These are phyloP conservation scores for Fusarium anguioides DNA, from an alignment of 2,329 filamentous ascomycete genomes.

Conservation along the genomic window DNA sequence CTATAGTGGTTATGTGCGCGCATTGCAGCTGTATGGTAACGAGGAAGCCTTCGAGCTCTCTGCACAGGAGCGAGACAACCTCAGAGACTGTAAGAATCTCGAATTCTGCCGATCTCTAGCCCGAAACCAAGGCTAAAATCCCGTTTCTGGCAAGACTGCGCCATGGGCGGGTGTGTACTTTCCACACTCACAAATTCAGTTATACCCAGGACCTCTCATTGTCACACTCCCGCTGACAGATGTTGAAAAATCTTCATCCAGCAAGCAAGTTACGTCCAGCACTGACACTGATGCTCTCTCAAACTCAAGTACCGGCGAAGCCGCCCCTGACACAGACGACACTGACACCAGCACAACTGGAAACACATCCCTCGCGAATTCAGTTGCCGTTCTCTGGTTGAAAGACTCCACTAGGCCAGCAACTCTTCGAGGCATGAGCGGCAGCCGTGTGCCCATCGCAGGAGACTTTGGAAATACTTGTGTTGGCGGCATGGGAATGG, in stretches of 20 bases:
- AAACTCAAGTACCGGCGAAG: not conserved
- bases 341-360: not conserved
- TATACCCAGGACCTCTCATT: conserved; percentile 9
- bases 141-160: not conserved
- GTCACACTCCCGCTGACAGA: not conserved
- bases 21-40: conserved; percentile 23
- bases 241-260: not conserved
- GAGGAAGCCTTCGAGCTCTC: conserved; percentile 3
- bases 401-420: not conserved
- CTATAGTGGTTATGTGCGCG: conserved; percentile 17
- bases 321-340: not conserved
- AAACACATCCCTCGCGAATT: not conserved
- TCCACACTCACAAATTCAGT: not conserved
- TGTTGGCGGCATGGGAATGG: conserved; percentile 25
- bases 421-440: conserved; percentile 17
- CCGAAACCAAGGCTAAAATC: conserved; percentile 8
- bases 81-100: conserved; percentile 7
- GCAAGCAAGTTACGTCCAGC: not conserved
- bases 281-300: not conserved
- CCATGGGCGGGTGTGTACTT: conserved; percentile 20
- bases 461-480: conserved; percentile 15
- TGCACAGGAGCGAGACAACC: not conserved
- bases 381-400: not conserved
- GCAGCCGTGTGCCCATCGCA: not conserved
- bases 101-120: conserved; percentile 4